These are phyloP conservation scores for Circinella minor DNA, from an alignment of 371 early-diverging fungal genomes.

Conservation along the genomic window DNA sequence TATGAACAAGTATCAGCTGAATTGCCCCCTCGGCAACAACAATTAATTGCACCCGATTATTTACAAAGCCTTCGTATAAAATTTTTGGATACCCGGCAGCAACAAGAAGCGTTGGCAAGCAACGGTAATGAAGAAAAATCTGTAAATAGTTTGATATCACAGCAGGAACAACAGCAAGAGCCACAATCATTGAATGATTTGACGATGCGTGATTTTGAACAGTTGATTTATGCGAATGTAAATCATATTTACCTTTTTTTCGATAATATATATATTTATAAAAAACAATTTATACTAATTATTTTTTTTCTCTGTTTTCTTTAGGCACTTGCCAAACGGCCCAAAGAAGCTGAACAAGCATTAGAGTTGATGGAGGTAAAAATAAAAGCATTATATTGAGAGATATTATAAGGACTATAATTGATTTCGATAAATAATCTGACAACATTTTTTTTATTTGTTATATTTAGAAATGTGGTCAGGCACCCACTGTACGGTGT, in stretches of 20 bases:
- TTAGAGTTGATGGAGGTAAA: slow-evolving; percentile 66
- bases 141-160: background rate
- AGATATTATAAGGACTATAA: no score
- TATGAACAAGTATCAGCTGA: slow-evolving; percentile 40
- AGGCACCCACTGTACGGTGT: slow-evolving; percentile 68
- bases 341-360: slow-evolving; percentile 73
- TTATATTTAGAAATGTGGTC: slow-evolving; percentile 45
- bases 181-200: slow-evolving; percentile 1
- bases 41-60: slow-evolving; percentile 46
- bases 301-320: background rate
- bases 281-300: no score
- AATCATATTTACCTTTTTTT: background rate
- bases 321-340: slow-evolving; percentile 63
- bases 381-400: no score
- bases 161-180: background rate
- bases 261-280: no score
- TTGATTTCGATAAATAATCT: background rate
- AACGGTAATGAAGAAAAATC: background rate
- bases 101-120: slow-evolving; percentile 4
- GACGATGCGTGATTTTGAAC: slow-evolving; percentile 49
- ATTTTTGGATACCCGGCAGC: slow-evolving; percentile 50
- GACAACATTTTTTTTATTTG: background rate
- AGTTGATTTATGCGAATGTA: slow-evolving; percentile 76
- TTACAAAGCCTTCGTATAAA: slow-evolving; percentile 46
- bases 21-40: slow-evolving; percentile 16